A percentile compares a stretch with the other conserved stretches of the same genome.
Conservation (phyloP, 2,329 filamentous ascomycete genomes). For the Neopestalotiopsis sp. region DNA sequence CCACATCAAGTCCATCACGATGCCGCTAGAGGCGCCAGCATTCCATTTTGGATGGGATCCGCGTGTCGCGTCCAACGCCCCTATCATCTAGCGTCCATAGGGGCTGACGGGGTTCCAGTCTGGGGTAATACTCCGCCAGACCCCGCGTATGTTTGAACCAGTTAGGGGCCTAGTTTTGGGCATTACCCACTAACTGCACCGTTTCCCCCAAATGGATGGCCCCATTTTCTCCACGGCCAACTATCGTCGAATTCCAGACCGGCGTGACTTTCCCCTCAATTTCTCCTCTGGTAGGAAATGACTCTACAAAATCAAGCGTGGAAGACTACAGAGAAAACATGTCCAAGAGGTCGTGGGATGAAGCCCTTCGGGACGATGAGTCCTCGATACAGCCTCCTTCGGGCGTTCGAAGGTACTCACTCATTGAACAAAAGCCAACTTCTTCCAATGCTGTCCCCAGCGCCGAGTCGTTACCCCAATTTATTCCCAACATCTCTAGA, state of each 20-base stretch:
- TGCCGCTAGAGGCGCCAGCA: neutral
- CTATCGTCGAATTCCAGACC: neutral
- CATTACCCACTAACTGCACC: neutral
- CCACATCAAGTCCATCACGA: neutral
- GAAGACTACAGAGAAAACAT: conserved; percentile 4
- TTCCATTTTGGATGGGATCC: neutral
- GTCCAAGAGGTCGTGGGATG: conserved; percentile 22
- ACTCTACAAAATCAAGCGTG: neutral
- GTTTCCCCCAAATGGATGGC: neutral
- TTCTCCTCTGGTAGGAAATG: neutral
- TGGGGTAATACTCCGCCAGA: neutral
- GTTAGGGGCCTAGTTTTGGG: neutral
- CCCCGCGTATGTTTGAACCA: neutral
- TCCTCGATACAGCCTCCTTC: neutral
- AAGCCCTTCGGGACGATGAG: conserved; percentile 10
- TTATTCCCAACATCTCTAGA: conserved; percentile 23
- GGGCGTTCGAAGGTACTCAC: neutral
- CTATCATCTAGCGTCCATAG: neutral
- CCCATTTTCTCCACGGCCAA: neutral
- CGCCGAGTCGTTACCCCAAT: neutral
- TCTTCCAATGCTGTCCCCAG: neutral
- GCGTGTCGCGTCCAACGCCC: neutral
- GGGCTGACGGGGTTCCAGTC: neutral
- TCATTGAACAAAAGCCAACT: neutral
- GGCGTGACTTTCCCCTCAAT: neutral